phyloP scores from a whole-genome alignment of 352 stramenopile genomes.

The Globisporangium canariense region DNA sequence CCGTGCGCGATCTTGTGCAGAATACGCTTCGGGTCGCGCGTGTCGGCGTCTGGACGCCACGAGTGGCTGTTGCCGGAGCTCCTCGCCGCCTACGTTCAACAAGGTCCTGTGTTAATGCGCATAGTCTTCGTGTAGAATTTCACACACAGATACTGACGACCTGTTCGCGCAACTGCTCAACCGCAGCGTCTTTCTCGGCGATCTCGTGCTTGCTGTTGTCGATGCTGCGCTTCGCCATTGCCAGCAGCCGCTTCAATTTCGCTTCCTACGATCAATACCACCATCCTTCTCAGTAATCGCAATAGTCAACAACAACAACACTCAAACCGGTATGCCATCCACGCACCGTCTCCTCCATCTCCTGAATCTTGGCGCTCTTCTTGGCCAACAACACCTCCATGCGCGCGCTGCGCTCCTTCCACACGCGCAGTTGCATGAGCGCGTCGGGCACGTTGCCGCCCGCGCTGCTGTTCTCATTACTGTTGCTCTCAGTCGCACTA shows the following conservation, averaged over 20 bases:
- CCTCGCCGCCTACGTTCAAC: constrained; percentile 22
- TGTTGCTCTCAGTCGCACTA: neutral
- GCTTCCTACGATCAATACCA: constrained; percentile 35
- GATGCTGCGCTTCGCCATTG: constrained; percentile 87
- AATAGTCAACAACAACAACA: neutral
- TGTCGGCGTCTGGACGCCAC: constrained; percentile 46
- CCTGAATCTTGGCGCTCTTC: constrained; percentile 69
- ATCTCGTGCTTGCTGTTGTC: constrained; percentile 87
- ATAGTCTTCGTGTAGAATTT: neutral
- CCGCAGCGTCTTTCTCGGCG: constrained; percentile 52
- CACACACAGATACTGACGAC: constrained; percentile 16
- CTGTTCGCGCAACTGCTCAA: constrained; percentile 47
- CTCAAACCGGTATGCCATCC: too few relatives aligned
- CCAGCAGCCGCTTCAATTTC: constrained; percentile 80
- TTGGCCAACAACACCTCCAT: constrained; percentile 67
- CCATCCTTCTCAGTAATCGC: neutral
- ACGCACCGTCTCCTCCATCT: constrained; percentile 72
- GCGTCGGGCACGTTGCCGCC: constrained; percentile 20
- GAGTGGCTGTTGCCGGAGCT: constrained; percentile 36
- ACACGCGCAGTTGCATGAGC: constrained; percentile 40
- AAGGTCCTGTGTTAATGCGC: neutral
- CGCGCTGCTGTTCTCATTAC: neutral
- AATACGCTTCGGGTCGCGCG: constrained; percentile 59
- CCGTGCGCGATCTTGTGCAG: constrained; percentile 65
- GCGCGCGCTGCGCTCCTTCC: constrained; percentile 55